Base-by-base conservation (phyloP, 768 basidiomycete genomes). In the Termitomyces heimii region DNA sequence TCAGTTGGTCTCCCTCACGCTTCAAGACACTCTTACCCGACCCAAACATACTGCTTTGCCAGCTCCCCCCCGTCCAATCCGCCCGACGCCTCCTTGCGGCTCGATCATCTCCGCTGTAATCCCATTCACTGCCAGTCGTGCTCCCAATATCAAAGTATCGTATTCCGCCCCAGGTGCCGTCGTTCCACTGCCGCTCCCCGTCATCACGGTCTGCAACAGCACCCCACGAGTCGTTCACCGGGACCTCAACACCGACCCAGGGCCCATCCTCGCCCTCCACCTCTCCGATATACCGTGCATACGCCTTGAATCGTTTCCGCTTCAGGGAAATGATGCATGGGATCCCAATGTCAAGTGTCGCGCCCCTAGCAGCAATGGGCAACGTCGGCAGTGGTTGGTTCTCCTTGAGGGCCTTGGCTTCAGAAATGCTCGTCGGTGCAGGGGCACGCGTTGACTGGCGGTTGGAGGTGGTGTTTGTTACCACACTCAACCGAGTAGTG, bases 161-260 rank as follows among this genome's bases (percentile, higher is more conserved):
- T 44, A 92, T 74, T 0, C 92, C 93, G 29, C 83, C 84, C 85
- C 88, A 89, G 0, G 82, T 79, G 0, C 93, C 93, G 62, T 95
- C 92, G 65, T 91, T 81, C 92, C 92, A 94, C 57, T 82, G 82
- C n/a, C 88, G 75, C n/a, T 81, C 85, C 29, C 83, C 80, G 26
- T 66, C 66, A n/a, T 62, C 61, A 3, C 57, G 63, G 16, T 56
- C 62, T 18, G 59, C 63, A 22, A 55, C 58, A 50, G 63, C 61
- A 55, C 73, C 65, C 54, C 62, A 61, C 42, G 67, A 58, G 57
- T 74, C 71, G 57, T 69, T 70, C 55, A 92, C 74, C 1, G 92
- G 90, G 12, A 94, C 89, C 68, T 95, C 93, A 16, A 95, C 89
- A 14, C 93, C 93, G 7, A 94, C 89, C 93, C 93, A 95, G 0